Evolutionary conservation across 805 yeast species (phyloP), one percentile per base, ranked within the genome.

Genomic region (Nakazawaea anatomiae): DNA sequence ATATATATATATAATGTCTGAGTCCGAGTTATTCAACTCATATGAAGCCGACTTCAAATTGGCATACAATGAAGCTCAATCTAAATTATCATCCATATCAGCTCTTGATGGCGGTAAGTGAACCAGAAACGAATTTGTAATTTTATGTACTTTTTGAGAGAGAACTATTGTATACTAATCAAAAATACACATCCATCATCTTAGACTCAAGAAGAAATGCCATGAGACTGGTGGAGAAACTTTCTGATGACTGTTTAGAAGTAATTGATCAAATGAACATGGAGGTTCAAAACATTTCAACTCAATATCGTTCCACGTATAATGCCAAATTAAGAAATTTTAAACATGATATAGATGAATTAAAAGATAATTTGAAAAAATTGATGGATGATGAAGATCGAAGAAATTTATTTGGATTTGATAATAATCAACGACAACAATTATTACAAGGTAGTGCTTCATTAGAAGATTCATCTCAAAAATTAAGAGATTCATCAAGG

Each of bases 401-500:
- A 54, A 68, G 75, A 49, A 81, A 82, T 52, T 70, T 94, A 46
- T 87, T 92, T 63, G 96, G 96, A 1, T 18, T 18, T 18, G 31
- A 64, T 58, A 85, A 82, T 57, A 69, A 72, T 27, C 98, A 94
- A 67, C 80, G 98, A 47, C 89, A 87, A 59, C 88, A 85, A 58
- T 73, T 94, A 44, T 73, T 94, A 52, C 76, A 79, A 48, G 88
- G 88, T 54, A 88, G 88, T 60, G 84, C 89, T 2, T 76, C 94
- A 3, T 74, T 94, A 52, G 96, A 89, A 57, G 76, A 94, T 57
- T 80, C 95, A 1, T 79, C 89, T 1, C 92, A 91, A 55, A 77
- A 96, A 58, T 74, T 94, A 45, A 77, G 85, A 53, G 97, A 94
- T 44, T 85, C 94, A 25, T 95, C 92, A 55, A 76, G 97, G 58